Conservation (phyloP, 83 land plant species). For the Diphasiastrum complanatum region DNA sequence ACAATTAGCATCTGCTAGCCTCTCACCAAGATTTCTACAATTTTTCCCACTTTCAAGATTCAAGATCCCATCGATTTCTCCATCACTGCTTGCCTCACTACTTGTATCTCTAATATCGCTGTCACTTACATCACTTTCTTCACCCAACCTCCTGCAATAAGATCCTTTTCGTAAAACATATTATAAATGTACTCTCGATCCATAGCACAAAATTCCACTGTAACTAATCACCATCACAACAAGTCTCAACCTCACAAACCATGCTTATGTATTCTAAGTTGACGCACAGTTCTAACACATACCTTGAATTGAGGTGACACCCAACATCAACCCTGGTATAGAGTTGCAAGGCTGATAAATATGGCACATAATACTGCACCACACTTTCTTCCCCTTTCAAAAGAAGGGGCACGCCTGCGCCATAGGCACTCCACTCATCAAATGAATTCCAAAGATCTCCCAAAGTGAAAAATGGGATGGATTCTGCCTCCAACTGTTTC, state of each 20-base stretch:
- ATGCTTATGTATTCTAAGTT: too few species aligned
- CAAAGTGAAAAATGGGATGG: slow-evolving; percentile 41
- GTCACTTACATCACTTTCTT: not conserved
- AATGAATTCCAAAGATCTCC: slow-evolving; percentile 64
- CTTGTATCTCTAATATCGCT: not conserved
- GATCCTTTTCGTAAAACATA: too few species aligned
- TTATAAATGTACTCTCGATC: too few species aligned
- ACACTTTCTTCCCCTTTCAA: slow-evolving; percentile 42
- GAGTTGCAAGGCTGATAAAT: slow-evolving; percentile 52
- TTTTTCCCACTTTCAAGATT: not conserved
- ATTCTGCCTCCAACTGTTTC: too few species aligned
- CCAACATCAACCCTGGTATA: slow-evolving; percentile 31
- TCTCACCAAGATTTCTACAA: not conserved
- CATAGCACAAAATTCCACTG: too few species aligned
- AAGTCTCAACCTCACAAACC: too few species aligned
- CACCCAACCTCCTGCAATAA: not conserved
- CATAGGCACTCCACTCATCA: slow-evolving; percentile 64
- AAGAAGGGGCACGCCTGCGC: slow-evolving; percentile 50
- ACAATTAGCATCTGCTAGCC: not conserved
- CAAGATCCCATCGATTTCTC: too few species aligned
- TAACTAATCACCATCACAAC: too few species aligned
- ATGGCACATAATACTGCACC: slow-evolving; percentile 54
- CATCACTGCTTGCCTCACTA: slow-evolving; percentile 1
- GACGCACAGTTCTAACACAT: not conserved
- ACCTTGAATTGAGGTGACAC: not conserved